Percentiles rank a stretch among this genome's conserved stretches.
Conservation (phyloP, 306 rosid genomes). For the Amphicarpaea edgeworthii region DNA sequence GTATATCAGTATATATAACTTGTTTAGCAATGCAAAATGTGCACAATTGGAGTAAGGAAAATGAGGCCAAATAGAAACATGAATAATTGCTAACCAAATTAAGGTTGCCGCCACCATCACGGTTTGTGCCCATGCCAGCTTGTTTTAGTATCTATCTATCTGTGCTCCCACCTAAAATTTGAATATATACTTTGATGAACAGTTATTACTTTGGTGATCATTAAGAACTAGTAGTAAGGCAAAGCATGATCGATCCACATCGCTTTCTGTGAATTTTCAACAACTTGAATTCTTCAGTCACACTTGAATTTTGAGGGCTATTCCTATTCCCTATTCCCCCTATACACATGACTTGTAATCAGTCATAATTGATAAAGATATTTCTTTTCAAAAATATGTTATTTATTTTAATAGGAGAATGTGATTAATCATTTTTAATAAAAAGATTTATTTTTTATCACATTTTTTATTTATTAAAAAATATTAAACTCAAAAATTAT, state of each 20-base stretch:
- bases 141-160: constrained; percentile 25
- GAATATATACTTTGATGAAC: constrained; percentile 36
- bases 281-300: constrained; percentile 28
- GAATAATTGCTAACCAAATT: constrained; percentile 26
- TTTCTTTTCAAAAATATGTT: no score
- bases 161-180: constrained; percentile 45
- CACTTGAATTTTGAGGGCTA: constrained; percentile 20
- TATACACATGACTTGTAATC: constrained; percentile 17
- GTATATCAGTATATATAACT: no score
- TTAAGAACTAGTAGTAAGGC: constrained; percentile 32
- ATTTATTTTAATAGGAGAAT: no score
- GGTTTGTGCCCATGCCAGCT: constrained; percentile 34
- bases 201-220: constrained; percentile 31
- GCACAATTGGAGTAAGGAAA: constrained; percentile 33
- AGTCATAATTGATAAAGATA: background rate
- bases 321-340: background rate
- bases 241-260: constrained; percentile 21
- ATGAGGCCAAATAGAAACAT: constrained; percentile 33
- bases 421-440: no score
- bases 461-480: no score
- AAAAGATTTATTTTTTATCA: no score
- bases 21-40: constrained; percentile 35
- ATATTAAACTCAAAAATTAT: no score
- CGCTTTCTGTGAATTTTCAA: constrained; percentile 6
- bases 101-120: constrained; percentile 34